These are phyloP conservation scores for Phoma herbarum DNA, from an alignment of 2,329 filamentous ascomycete genomes.

Conservation along the genomic window DNA sequence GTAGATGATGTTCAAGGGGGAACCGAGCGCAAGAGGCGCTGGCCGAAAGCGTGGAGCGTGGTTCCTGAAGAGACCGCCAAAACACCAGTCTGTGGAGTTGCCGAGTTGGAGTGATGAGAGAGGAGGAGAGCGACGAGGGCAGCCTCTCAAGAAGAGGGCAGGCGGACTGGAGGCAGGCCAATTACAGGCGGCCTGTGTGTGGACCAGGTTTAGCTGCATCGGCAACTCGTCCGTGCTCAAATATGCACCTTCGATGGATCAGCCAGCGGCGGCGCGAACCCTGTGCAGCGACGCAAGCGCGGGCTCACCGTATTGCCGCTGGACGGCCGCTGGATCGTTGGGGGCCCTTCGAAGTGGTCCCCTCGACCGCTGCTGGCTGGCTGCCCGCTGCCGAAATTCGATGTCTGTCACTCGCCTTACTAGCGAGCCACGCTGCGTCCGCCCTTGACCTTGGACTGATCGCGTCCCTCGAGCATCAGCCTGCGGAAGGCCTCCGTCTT, in stretches of 20 bases:
- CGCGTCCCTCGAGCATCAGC: slow-evolving; percentile 12
- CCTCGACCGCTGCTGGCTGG: slow-evolving; percentile 17
- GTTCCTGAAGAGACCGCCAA: slow-evolving; percentile 49
- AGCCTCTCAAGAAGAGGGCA: slow-evolving; percentile 32
- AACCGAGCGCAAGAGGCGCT: slow-evolving; percentile 54
- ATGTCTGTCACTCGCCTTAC: not conserved
- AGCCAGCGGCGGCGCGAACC: slow-evolving; percentile 20
- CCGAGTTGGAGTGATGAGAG: slow-evolving; percentile 40
- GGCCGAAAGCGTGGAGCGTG: slow-evolving; percentile 52
- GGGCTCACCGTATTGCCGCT: slow-evolving; percentile 19
- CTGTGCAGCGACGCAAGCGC: slow-evolving; percentile 13
- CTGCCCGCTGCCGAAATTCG: slow-evolving; percentile 6
- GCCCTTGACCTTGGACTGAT: not conserved
- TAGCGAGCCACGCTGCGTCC: slow-evolving; percentile 10
- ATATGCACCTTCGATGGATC: slow-evolving; percentile 11
- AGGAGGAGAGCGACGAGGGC: slow-evolving; percentile 36
- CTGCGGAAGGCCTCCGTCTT: slow-evolving; percentile 22
- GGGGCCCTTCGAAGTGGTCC: slow-evolving; percentile 2
- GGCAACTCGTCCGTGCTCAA: slow-evolving; percentile 8
- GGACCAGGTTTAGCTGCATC: slow-evolving; percentile 25
- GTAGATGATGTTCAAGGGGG: slow-evolving; percentile 37
- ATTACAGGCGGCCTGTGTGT: slow-evolving; percentile 25
- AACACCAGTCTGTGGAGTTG: slow-evolving; percentile 41
- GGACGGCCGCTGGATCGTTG: slow-evolving; percentile 5
- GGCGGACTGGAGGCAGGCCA: slow-evolving; percentile 29